A percentile compares a stretch with the other conserved stretches of the same genome.
Evolutionary conservation across 768 basidiomycete species (phyloP).

Genomic region (Phanerochaete sordida): DNA sequence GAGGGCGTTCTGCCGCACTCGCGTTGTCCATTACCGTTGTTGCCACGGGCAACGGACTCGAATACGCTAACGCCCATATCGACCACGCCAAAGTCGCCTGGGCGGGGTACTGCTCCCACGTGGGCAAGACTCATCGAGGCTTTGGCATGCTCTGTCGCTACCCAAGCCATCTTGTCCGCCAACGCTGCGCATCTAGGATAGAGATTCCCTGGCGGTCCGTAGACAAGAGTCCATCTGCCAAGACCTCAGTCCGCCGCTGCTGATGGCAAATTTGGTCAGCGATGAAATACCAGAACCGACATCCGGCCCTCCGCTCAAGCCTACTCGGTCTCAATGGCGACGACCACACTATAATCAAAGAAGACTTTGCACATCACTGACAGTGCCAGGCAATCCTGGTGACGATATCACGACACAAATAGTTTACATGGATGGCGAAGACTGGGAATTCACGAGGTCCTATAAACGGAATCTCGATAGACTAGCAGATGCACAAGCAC

Average conservation of each 20-base stretch:
- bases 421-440: background rate
- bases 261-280: too few species aligned
- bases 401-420: background rate
- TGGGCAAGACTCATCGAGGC: background rate
- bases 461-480: background rate
- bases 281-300: background rate
- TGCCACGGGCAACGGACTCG: background rate
- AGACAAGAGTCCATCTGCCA: too few species aligned
- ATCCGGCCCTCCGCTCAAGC: background rate
- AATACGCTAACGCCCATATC: constrained; percentile 1
- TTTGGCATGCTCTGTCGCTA: background rate
- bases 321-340: background rate
- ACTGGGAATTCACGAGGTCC: background rate
- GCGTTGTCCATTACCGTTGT: constrained; percentile 6
- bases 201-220: too few species aligned
- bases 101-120: background rate
- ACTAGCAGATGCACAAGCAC: background rate
- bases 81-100: background rate
- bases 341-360: background rate
- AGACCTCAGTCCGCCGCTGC: too few species aligned
- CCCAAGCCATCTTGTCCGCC: background rate
- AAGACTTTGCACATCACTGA: background rate
- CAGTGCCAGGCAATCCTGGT: background rate
- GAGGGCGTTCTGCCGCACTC: background rate
- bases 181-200: too few species aligned